These are phyloP conservation scores for Paramecium sexaurelia DNA, from an alignment of 73 alveolate species.

Conservation along the genomic window DNA sequence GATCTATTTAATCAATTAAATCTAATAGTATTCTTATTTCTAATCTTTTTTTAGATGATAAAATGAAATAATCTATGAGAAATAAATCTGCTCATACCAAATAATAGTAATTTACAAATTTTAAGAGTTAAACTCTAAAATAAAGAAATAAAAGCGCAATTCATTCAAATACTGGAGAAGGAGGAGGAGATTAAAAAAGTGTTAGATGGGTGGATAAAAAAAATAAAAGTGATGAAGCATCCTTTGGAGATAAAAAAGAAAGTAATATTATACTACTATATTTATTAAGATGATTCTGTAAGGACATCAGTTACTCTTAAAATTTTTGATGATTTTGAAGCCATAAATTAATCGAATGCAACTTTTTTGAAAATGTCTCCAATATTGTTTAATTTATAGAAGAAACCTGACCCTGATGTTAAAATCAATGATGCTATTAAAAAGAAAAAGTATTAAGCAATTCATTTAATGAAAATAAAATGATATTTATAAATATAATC, in stretches of 20 bases:
- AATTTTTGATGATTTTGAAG: constrained; percentile 42
- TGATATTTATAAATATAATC: background rate
- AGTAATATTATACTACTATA: background rate
- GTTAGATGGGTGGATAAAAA: constrained; percentile 38
- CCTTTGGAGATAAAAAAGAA: constrained; percentile 33
- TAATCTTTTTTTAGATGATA: background rate
- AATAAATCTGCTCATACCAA: constrained; percentile 3
- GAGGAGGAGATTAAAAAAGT: constrained; percentile 44
- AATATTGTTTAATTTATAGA: background rate
- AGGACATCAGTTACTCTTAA: background rate
- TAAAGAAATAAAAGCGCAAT: background rate
- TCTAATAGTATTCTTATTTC: background rate
- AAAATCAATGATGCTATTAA: constrained; percentile 2
- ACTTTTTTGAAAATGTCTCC: constrained; percentile 25
- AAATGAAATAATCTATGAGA: constrained; percentile 51
- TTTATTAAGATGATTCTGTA: background rate
- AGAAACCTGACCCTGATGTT: constrained; percentile 39
- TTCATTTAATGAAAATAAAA: background rate
- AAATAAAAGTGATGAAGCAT: constrained; percentile 54
- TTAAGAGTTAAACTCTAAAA: constrained; percentile 42
- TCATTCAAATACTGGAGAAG: constrained; percentile 27
- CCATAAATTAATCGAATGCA: background rate
- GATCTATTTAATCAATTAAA: constrained; percentile 31
- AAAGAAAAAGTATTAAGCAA: constrained; percentile 32
- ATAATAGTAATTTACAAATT: background rate